phyloP scores from a whole-genome alignment of 257 asterid species.

The Rhazya stricta region DNA sequence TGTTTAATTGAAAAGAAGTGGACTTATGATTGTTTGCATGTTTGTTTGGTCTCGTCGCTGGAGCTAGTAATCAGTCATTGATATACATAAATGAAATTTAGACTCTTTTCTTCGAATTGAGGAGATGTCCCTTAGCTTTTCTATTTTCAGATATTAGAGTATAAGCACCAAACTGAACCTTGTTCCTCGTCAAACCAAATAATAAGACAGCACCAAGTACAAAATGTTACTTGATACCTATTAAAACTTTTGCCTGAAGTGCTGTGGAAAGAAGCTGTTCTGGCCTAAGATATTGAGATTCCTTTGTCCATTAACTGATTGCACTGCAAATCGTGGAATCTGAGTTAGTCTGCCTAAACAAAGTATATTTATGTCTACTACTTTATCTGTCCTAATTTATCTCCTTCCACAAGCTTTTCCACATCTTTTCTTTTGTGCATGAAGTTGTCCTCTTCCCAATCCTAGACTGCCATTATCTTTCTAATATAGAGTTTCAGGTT shows the following conservation, averaged over 20 bases:
- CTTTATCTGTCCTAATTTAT: not conserved
- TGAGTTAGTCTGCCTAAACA: not conserved
- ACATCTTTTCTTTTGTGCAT: too few species aligned
- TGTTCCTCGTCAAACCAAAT: not conserved
- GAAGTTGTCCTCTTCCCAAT: not conserved
- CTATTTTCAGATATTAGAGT: not conserved
- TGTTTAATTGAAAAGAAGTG: not conserved
- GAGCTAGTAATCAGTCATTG: not conserved
- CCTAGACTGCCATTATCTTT: not conserved
- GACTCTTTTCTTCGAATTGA: not conserved
- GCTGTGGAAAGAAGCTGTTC: not conserved
- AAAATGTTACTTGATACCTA: not conserved
- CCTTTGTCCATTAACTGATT: not conserved
- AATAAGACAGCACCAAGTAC: not conserved
- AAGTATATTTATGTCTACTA: conserved; percentile 1
- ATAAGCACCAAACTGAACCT: not conserved
- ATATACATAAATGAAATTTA: not conserved
- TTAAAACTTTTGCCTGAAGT: not conserved
- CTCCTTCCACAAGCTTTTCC: not conserved
- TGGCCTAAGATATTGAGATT: not conserved
- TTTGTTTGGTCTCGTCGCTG: not conserved
- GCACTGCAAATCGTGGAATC: not conserved
- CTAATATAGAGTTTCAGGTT: too few species aligned
- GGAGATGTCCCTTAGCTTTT: not conserved
- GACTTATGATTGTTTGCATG: not conserved